Conservation (phyloP, 2,329 filamentous ascomycete species). For the Emergomyces orientalis region DNA sequence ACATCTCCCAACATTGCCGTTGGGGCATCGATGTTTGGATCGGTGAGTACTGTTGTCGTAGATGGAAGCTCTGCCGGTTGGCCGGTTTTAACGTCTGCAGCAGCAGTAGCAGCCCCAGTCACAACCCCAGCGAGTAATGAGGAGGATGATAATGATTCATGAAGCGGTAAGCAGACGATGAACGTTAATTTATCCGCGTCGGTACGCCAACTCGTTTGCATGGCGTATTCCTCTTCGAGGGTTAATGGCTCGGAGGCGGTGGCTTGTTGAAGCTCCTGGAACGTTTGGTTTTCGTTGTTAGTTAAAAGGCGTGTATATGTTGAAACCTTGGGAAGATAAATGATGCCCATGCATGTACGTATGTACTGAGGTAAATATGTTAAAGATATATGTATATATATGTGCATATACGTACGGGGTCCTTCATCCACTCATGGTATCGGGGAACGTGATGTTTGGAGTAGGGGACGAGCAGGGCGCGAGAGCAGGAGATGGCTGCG, state of each 20-base stretch:
- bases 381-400: not conserved
- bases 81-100: not conserved
- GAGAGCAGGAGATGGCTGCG: constrained; percentile 58
- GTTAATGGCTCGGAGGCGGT: constrained; percentile 82
- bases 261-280: constrained; percentile 63
- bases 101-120: not conserved
- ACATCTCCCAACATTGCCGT: constrained; percentile 62
- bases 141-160: not conserved
- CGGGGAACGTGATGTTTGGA: constrained; percentile 67
- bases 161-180: constrained; percentile 58
- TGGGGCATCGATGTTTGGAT: constrained; percentile 46
- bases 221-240: constrained; percentile 73
- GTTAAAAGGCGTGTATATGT: not conserved
- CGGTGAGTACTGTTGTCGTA: constrained; percentile 19
- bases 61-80: not conserved
- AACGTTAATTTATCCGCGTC: constrained; percentile 87
- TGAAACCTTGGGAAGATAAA: constrained; percentile 9
- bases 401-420: constrained; percentile 43
- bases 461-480: constrained; percentile 73
- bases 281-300: constrained; percentile 5
- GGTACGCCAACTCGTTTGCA: constrained; percentile 78
- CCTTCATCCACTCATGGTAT: constrained; percentile 90
- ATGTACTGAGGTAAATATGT: not conserved
- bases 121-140: not conserved
- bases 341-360: not conserved